Percentiles rank a stretch among this genome's conserved stretches.
phyloP scores from a whole-genome alignment of 2,329 filamentous ascomycete species.

The Sporothrix luriei region DNA sequence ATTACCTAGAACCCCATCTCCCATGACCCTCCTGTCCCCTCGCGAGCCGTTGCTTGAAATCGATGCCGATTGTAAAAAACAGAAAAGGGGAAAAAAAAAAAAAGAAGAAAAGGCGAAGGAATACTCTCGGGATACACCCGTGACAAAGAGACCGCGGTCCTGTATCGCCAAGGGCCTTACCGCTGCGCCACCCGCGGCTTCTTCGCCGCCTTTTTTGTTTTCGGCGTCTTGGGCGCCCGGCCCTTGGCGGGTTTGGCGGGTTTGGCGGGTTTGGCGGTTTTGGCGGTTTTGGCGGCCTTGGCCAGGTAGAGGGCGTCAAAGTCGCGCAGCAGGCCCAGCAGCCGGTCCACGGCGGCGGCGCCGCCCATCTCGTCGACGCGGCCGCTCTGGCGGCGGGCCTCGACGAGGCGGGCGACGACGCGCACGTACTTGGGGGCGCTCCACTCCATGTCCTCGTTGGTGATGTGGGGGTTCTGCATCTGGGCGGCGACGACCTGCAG shows the following conservation, averaged over 20 bases:
- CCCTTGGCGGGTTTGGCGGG: slow-evolving; percentile 18
- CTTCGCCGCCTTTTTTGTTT: slow-evolving; percentile 7
- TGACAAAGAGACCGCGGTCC: background rate
- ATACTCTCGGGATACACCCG: too few relatives aligned
- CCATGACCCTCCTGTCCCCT: too few relatives aligned
- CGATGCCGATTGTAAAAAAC: too few relatives aligned
- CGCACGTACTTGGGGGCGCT: slow-evolving; percentile 38
- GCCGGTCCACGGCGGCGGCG: slow-evolving; percentile 30
- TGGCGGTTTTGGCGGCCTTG: slow-evolving; percentile 22
- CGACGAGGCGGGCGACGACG: slow-evolving; percentile 36
- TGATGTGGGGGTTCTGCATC: slow-evolving; percentile 40
- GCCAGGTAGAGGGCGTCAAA: slow-evolving; percentile 34
- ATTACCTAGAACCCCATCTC: too few relatives aligned
- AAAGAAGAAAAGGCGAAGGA: too few relatives aligned
- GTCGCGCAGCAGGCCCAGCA: slow-evolving; percentile 33
- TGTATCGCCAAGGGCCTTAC: background rate
- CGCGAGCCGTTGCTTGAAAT: too few relatives aligned
- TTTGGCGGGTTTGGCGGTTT: slow-evolving; percentile 19
- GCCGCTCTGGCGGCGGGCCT: slow-evolving; percentile 32
- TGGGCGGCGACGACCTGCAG: slow-evolving; percentile 40
- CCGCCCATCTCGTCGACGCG: slow-evolving; percentile 36
- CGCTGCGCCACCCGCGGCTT: background rate
- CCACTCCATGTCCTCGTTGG: slow-evolving; percentile 42
- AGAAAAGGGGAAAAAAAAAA: too few relatives aligned
- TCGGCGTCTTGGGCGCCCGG: background rate